These are phyloP conservation scores for Lunularia cruciata DNA, from an alignment of 225 moss, liverwort and hornwort genomes.

Conservation along the genomic window DNA sequence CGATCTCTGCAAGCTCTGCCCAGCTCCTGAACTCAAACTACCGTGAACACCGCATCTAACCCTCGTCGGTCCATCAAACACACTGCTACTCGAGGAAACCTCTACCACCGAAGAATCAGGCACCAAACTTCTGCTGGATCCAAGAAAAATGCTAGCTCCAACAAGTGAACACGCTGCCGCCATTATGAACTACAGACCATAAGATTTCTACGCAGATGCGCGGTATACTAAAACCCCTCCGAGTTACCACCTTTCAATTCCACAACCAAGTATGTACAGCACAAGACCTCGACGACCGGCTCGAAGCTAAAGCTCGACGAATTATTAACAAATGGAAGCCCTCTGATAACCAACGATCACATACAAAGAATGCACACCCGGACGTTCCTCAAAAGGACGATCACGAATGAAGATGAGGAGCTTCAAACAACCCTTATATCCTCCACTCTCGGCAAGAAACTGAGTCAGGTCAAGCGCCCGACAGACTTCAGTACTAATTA, in stretches of 20 bases:
- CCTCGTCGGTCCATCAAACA: slow-evolving; percentile 10
- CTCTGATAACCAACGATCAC: not conserved
- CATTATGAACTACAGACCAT: slow-evolving; percentile 7
- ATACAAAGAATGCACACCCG: not conserved
- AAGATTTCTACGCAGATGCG: not conserved
- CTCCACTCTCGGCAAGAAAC: not conserved
- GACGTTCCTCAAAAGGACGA: not conserved
- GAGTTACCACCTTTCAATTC: not conserved
- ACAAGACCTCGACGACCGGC: no score
- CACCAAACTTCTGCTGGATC: not conserved
- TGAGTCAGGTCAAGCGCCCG: not conserved
- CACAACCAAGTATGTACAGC: slow-evolving; percentile 4
- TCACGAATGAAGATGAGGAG: not conserved
- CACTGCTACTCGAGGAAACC: not conserved
- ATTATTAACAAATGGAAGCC: not conserved
- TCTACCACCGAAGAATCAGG: slow-evolving; percentile 10
- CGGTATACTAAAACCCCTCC: no score
- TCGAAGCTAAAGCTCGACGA: no score
- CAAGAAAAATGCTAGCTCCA: slow-evolving; percentile 10
- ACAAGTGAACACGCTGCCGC: slow-evolving; percentile 13
- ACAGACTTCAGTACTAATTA: no score
- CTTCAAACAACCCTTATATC: not conserved
- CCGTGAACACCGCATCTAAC: slow-evolving; percentile 19
- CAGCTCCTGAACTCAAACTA: slow-evolving; percentile 7
- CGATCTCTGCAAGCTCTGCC: slow-evolving; percentile 4